Conservation (phyloP, 2,329 filamentous ascomycete species). For the Penicillium sp. region DNA sequence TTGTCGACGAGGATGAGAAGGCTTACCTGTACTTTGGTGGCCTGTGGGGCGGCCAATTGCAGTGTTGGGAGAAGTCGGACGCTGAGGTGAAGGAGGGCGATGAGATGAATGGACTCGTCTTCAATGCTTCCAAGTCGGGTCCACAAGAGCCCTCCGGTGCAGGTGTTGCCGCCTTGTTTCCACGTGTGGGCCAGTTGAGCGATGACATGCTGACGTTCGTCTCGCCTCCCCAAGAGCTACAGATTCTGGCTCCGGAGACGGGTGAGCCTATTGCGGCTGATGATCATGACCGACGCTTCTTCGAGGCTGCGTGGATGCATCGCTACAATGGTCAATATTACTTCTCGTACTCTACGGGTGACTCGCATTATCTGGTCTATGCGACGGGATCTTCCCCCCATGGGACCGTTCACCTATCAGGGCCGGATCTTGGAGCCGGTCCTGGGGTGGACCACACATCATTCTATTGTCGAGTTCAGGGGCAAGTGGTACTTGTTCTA, state of each 20-base stretch:
- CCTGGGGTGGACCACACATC: conserved; percentile 79
- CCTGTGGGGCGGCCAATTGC: conserved; percentile 78
- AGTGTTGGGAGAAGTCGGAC: conserved; percentile 62
- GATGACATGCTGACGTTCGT: conserved; percentile 69
- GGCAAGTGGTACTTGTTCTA: conserved; percentile 76
- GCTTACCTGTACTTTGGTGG: conserved; percentile 77
- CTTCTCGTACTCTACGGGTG: conserved; percentile 77
- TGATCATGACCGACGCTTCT: conserved; percentile 76
- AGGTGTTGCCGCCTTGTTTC: conserved; percentile 62
- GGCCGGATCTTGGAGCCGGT: conserved; percentile 76
- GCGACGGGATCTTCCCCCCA: conserved; percentile 65
- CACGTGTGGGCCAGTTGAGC: conserved; percentile 67
- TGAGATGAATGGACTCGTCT: conserved; percentile 47
- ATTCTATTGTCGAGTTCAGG: conserved; percentile 74
- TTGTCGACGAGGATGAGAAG: conserved; percentile 69
- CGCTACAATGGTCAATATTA: conserved; percentile 72
- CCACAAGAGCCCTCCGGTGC: conserved; percentile 63
- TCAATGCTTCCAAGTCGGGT: conserved; percentile 59
- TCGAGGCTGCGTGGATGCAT: conserved; percentile 81
- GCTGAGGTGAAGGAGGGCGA: conserved; percentile 51
- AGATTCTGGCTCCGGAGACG: conserved; percentile 64
- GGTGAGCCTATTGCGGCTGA: conserved; percentile 63
- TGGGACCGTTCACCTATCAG: conserved; percentile 73
- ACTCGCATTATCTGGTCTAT: conserved; percentile 75
- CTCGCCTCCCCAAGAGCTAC: conserved; percentile 60